Percentiles rank a stretch among this genome's conserved stretches.
Conservation (phyloP, 208 protist species). For the Crithidia bombi region DNA sequence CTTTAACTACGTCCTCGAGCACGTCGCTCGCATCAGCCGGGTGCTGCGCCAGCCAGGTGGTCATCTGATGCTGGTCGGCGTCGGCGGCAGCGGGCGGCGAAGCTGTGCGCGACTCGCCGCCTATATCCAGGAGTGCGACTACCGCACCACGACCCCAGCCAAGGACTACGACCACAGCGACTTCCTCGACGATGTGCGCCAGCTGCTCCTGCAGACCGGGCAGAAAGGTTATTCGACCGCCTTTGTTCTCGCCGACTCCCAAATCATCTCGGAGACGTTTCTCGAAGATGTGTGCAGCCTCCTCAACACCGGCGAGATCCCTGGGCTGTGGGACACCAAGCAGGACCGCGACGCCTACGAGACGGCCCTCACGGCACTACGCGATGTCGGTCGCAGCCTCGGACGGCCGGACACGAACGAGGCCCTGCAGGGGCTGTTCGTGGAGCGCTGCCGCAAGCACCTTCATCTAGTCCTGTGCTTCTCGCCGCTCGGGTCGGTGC, state of each 20-base stretch:
- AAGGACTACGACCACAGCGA: conserved; percentile 95
- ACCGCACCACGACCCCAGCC: conserved; percentile 92
- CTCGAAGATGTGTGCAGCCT: conserved; percentile 98
- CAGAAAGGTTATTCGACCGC: conserved; percentile 93
- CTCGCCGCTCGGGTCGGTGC: conserved; percentile 95
- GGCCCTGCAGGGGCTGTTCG: conserved; percentile 88
- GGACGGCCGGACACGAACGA: conserved; percentile 88
- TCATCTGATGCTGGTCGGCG: conserved; percentile 96
- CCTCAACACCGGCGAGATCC: conserved; percentile 97
- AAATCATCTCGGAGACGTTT: conserved; percentile 95
- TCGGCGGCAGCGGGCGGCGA: conserved; percentile 96
- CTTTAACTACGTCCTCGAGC: conserved; percentile 97
- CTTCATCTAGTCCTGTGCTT: conserved; percentile 97
- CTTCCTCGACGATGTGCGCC: conserved; percentile 96
- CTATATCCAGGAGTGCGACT: conserved; percentile 93
- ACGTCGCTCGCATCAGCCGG: conserved; percentile 95
- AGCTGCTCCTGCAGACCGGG: conserved; percentile 91
- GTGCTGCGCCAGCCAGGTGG: conserved; percentile 96
- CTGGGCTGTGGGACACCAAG: conserved; percentile 93
- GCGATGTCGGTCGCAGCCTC: conserved; percentile 79
- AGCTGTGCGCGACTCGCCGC: conserved; percentile 94
- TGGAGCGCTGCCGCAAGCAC: conserved; percentile 93
- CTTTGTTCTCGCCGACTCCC: conserved; percentile 96
- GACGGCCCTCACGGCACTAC: conserved; percentile 87
- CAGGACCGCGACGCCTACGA: conserved; percentile 92